Conservation (phyloP, 2,329 filamentous ascomycete genomes). For the Fusarium chlamydosporum region DNA sequence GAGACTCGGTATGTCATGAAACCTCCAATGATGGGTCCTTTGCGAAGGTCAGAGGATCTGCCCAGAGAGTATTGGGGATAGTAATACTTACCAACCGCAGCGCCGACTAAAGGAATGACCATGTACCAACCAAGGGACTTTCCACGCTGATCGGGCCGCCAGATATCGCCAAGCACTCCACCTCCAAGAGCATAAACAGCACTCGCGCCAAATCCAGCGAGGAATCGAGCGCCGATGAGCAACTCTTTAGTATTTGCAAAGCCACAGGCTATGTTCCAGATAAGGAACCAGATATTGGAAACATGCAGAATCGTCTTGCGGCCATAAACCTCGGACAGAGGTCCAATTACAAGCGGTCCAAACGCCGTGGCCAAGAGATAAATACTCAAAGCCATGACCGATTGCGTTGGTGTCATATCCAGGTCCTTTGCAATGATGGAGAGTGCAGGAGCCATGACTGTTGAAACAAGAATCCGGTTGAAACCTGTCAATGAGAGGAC, state of each 20-base stretch:
- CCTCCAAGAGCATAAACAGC: constrained; percentile 62
- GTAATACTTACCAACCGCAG: constrained; percentile 53
- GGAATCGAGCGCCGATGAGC: constrained; percentile 62
- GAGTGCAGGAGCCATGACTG: constrained; percentile 67
- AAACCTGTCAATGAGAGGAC: constrained; percentile 65
- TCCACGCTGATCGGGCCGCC: constrained; percentile 62
- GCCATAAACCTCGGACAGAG: constrained; percentile 65
- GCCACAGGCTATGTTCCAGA: constrained; percentile 64
- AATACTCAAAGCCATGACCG: constrained; percentile 63
- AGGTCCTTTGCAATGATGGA: constrained; percentile 65
- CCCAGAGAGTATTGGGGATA: accelerated
- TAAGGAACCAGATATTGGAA: constrained; percentile 64
- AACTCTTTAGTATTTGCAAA: constrained; percentile 57
- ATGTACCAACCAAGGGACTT: constrained; percentile 57
- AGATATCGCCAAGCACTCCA: constrained; percentile 64
- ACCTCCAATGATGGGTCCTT: constrained; percentile 58
- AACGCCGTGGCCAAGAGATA: constrained; percentile 61
- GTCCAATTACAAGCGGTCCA: constrained; percentile 60
- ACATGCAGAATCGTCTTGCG: constrained; percentile 58
- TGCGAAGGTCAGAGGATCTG: neutral
- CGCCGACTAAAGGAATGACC: constrained; percentile 58
- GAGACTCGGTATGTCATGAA: constrained; percentile 55
- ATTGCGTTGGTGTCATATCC: constrained; percentile 62
- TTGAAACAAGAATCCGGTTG: constrained; percentile 66
- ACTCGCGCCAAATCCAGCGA: constrained; percentile 64